Conservation (phyloP, 768 basidiomycete genomes). For the Stropharia rugosoannulata region DNA sequence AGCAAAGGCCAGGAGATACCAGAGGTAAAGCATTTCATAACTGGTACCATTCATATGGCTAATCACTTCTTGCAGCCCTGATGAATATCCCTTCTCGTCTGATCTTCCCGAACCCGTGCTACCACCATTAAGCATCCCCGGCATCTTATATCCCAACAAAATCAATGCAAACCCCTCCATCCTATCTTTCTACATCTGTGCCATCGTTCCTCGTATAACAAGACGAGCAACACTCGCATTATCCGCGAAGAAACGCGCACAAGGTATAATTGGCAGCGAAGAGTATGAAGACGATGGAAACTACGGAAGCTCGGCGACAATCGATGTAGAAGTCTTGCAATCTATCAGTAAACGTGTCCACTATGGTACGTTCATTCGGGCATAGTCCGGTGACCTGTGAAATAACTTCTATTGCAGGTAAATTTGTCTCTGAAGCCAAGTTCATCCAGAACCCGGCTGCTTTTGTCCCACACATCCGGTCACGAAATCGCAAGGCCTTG, state of each 20-base stretch:
- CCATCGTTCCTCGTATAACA: conserved; percentile 90
- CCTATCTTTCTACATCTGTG: conserved; percentile 81
- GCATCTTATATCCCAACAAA: conserved; percentile 74
- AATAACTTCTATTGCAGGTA: conserved; percentile 55
- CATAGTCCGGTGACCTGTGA: neutral
- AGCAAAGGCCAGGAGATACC: conserved; percentile 96
- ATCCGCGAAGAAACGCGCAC: conserved; percentile 61
- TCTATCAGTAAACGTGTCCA: conserved; percentile 98
- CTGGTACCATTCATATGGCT: neutral
- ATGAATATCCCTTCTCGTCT: conserved; percentile 93
- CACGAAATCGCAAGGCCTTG: conserved; percentile 73
- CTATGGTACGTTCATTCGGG: conserved; percentile 64
- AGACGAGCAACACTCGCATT: conserved; percentile 65
- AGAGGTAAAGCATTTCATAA: conserved; percentile 55
- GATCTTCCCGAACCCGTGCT: conserved; percentile 84
- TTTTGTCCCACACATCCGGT: conserved; percentile 90
- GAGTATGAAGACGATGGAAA: conserved; percentile 94
- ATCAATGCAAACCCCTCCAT: conserved; percentile 90
- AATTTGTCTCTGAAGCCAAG: conserved; percentile 98
- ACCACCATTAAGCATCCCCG: conserved; percentile 67
- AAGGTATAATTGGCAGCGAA: conserved; percentile 63
- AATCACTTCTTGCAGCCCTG: conserved; percentile 59
- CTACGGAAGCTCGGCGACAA: conserved; percentile 92
- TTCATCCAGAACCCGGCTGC: conserved; percentile 83
- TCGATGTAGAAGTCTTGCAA: conserved; percentile 96